Base-by-base conservation (phyloP, 164 flowering plant species). In the Stephania japonica region DNA sequence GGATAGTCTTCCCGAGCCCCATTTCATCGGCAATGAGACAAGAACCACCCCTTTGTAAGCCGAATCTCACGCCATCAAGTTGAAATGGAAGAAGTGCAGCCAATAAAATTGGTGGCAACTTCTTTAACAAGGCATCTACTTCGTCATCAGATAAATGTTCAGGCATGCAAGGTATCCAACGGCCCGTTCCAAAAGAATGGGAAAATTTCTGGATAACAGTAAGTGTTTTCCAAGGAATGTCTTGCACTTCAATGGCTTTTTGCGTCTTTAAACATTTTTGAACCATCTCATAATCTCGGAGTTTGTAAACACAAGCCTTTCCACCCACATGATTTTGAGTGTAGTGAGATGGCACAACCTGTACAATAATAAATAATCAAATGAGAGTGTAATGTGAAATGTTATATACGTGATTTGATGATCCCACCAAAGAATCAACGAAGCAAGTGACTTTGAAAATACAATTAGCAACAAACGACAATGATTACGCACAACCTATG, bases 1-100 rank as follows among this genome's bases (percentile, higher is more conserved):
- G 99, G 64, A 95, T 88, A 18, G 99, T 95, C 78, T 95, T 95
- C 25, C 99, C 99, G 7, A 95, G 86, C 14, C 99, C 99, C 99
- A 95, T 95, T 85, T 95, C 99, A 85, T 95, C 99, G 7, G 98
- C 99, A 81, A 95, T 89, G 62, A 95, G 93, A 82, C 99, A 93
- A 26, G 95, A 81, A 38, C 95, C 98, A 81, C 99, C 99, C 78
- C 99, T 87, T 68, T 76, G 82, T 72, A 95, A 73, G 42, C 92
- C 98, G 85, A 84, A 95, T 72, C 82, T 88, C 13, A 95, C 77
- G 53, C 99, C 99, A 63, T 95, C 99, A 56, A 86, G 82, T 76
- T 95, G 99, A 77, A 91, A 95, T 50, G 99, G 98, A 47, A 89
- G 78, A 13, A 95, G 90, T 21, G 84, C 74, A 67, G 84, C 85